Percentiles rank a stretch among this genome's conserved stretches.
Evolutionary conservation across 306 rosid species (phyloP).

Genomic region (Herpetospermum pedunculosum): DNA sequence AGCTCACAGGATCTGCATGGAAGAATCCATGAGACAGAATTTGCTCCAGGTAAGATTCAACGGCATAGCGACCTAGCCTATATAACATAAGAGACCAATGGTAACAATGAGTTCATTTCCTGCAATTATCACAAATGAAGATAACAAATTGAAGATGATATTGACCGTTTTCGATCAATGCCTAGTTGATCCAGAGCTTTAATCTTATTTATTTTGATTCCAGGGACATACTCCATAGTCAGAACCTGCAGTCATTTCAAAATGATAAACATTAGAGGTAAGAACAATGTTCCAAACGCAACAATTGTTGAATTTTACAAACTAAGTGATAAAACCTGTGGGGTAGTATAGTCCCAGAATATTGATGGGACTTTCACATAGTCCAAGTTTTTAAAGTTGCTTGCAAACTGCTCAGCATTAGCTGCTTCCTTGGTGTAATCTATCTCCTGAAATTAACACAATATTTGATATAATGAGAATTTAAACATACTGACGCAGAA

Average conservation of each 20-base stretch:
- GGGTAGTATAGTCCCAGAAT: slow-evolving; percentile 84
- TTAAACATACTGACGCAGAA: background rate
- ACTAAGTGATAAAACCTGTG: slow-evolving; percentile 47
- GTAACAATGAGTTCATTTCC: background rate
- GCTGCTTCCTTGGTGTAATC: slow-evolving; percentile 98
- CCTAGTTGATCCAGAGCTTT: slow-evolving; percentile 95
- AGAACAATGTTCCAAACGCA: slow-evolving; percentile 2
- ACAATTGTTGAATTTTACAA: slow-evolving; percentile 4
- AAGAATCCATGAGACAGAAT: slow-evolving; percentile 96
- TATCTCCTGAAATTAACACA: slow-evolving; percentile 68
- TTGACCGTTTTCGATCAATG: slow-evolving; percentile 79
- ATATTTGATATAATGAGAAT: background rate
- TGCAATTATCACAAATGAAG: background rate
- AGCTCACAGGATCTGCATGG: slow-evolving; percentile 96
- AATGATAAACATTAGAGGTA: slow-evolving; percentile 3
- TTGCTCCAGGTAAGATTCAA: slow-evolving; percentile 97
- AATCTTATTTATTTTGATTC: slow-evolving; percentile 91
- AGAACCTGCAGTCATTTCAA: slow-evolving; percentile 45
- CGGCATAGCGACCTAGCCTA: slow-evolving; percentile 92
- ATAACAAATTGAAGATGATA: slow-evolving; percentile 10
- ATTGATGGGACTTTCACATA: slow-evolving; percentile 91
- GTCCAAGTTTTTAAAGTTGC: slow-evolving; percentile 71
- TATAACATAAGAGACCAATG: slow-evolving; percentile 16
- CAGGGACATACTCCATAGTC: slow-evolving; percentile 99
- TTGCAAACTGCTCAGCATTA: slow-evolving; percentile 81